Percentiles rank a stretch among this genome's conserved stretches.
Evolutionary conservation across 805 yeast species (phyloP).

Genomic region (Zygoascus biomembranicola): DNA sequence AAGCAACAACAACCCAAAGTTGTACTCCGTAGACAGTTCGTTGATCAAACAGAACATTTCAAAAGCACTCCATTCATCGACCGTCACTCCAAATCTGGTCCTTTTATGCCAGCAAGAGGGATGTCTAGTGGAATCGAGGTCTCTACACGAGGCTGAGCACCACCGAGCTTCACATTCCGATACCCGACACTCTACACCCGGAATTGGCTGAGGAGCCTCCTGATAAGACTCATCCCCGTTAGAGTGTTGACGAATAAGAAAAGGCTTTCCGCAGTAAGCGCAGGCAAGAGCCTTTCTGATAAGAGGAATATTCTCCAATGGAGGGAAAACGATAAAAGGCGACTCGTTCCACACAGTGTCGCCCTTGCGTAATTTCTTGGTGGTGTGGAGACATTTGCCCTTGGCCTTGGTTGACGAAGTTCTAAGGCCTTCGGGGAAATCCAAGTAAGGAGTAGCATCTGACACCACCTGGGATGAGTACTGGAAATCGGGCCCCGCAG

Average conservation of each 20-base stretch:
- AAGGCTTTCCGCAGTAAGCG: conserved; percentile 57
- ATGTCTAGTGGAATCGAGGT: conserved; percentile 31
- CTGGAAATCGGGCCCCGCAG: conserved; percentile 33
- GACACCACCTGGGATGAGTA: conserved; percentile 50
- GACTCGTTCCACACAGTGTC: conserved; percentile 51
- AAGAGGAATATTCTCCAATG: conserved; percentile 53
- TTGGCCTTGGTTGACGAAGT: conserved; percentile 42
- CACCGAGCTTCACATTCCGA: not conserved
- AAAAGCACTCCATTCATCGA: conserved; percentile 40
- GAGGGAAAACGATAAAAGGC: conserved; percentile 57
- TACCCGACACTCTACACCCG: not conserved
- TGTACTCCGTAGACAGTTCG: conserved; percentile 62
- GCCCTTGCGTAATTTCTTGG: conserved; percentile 38
- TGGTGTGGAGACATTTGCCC: conserved; percentile 58
- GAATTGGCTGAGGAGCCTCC: not conserved
- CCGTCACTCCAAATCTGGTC: not conserved
- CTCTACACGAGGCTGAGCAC: not conserved
- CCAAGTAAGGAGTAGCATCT: conserved; percentile 37
- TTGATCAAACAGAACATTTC: conserved; percentile 56
- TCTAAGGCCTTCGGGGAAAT: conserved; percentile 34
- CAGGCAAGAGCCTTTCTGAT: conserved; percentile 61
- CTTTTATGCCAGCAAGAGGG: conserved; percentile 45
- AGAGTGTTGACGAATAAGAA: conserved; percentile 24
- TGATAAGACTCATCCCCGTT: conserved; percentile 29
- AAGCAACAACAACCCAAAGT: conserved; percentile 51